Conservation (phyloP, 2,329 filamentous ascomycete genomes). For the Cercospora brassicicola region DNA sequence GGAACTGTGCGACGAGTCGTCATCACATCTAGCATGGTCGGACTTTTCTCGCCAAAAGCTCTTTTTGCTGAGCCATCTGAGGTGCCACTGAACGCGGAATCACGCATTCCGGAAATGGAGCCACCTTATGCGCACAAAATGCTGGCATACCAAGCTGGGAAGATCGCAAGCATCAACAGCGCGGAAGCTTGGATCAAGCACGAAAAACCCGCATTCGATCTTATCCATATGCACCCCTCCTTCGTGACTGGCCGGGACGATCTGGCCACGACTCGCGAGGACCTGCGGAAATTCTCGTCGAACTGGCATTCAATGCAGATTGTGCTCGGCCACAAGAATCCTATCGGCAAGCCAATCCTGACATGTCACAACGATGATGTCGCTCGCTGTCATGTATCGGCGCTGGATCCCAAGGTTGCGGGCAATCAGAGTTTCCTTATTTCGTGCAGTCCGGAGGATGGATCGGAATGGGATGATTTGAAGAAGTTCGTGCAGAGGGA, state of each 20-base stretch:
- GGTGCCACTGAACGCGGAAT: conserved; percentile 14
- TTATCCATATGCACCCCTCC: conserved; percentile 35
- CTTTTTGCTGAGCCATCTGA: conserved; percentile 14
- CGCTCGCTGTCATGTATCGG: conserved; percentile 36
- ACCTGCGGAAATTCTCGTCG: conserved; percentile 6
- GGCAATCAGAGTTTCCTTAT: conserved; percentile 29
- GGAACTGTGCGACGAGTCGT: conserved; percentile 45
- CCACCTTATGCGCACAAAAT: conserved; percentile 26
- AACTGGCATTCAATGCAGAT: conserved; percentile 12
- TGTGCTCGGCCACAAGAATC: conserved; percentile 29
- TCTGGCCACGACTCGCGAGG: conserved; percentile 25
- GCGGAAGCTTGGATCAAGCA: conserved; percentile 30
- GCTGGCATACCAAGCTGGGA: conserved; percentile 34
- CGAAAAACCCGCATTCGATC: conserved; percentile 33
- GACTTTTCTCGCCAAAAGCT: conserved; percentile 23
- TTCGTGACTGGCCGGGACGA: conserved; percentile 38
- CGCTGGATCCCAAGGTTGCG: conserved; percentile 26
- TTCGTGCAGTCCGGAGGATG: conserved; percentile 20
- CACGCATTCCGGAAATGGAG: conserved; percentile 15
- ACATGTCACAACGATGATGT: conserved; percentile 36
- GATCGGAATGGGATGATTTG: conserved; percentile 25
- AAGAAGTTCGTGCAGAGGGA: conserved; percentile 11
- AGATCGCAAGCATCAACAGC: conserved; percentile 29
- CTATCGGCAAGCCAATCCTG: conserved; percentile 4
- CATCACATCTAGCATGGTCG: conserved; percentile 41